Percentiles rank a stretch among this genome's conserved stretches.
These are phyloP conservation scores for Gossypium rotundifolium DNA, from an alignment of 345 rosid species.

Conservation along the genomic window DNA sequence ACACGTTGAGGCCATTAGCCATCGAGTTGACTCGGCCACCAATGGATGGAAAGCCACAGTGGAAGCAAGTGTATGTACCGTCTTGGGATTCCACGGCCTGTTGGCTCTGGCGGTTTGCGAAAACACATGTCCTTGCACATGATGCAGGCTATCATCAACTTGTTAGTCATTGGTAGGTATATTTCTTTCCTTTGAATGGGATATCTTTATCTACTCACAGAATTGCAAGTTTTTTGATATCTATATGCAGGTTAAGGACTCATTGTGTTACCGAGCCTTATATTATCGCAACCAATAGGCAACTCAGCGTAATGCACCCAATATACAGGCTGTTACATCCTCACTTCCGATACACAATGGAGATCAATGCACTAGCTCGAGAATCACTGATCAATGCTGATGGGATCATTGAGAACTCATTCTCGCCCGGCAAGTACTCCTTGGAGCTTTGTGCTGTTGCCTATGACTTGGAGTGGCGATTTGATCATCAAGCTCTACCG, in stretches of 20 bases:
- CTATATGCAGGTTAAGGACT: slow-evolving; percentile 42
- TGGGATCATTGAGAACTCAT: slow-evolving; percentile 47
- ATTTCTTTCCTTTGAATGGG: not conserved
- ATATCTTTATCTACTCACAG: not conserved
- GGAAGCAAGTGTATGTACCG: slow-evolving; percentile 42
- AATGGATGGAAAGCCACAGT: slow-evolving; percentile 42
- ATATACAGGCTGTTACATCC: slow-evolving; percentile 45
- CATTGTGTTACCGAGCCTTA: slow-evolving; percentile 48
- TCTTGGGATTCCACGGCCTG: slow-evolving; percentile 23
- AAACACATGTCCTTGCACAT: slow-evolving; percentile 54
- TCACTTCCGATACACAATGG: slow-evolving; percentile 59
- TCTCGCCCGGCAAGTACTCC: slow-evolving; percentile 41
- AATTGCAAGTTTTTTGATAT: not conserved
- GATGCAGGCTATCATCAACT: slow-evolving; percentile 56
- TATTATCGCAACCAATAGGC: slow-evolving; percentile 48
- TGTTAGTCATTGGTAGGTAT: slow-evolving; percentile 24
- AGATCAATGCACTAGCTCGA: slow-evolving; percentile 56
- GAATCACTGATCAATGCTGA: slow-evolving; percentile 39
- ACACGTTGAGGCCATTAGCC: slow-evolving; percentile 40
- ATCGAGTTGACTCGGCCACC: slow-evolving; percentile 54
- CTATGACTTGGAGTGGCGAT: slow-evolving; percentile 45
- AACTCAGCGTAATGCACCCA: slow-evolving; percentile 60
- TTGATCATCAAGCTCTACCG: slow-evolving; percentile 46
- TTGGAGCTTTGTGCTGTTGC: slow-evolving; percentile 42
- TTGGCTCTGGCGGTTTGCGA: slow-evolving; percentile 64